Percentiles rank a stretch among this genome's conserved stretches.
These are phyloP conservation scores for Metschnikowia bowlesiae DNA, from an alignment of 805 yeast species.

Conservation along the genomic window DNA sequence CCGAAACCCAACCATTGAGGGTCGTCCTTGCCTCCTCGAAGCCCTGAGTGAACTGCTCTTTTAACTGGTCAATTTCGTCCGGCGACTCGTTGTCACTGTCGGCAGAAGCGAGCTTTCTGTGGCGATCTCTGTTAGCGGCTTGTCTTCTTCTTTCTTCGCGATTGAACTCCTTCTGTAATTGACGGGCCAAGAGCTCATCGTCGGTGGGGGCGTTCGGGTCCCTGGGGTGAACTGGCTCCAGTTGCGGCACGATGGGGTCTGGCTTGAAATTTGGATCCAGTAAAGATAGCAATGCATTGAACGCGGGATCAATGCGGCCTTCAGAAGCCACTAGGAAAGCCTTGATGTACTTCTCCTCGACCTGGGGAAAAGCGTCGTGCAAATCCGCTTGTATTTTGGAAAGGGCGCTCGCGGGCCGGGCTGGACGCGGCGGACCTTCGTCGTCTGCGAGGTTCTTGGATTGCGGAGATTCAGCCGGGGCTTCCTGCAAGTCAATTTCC, in stretches of 20 bases:
- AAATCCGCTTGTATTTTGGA: conserved; percentile 54
- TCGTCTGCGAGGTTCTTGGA: conserved; percentile 4
- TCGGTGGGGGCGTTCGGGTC: conserved; percentile 36
- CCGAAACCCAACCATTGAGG: conserved; percentile 75
- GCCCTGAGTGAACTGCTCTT: conserved; percentile 65
- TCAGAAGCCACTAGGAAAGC: conserved; percentile 83
- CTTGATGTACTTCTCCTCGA: conserved; percentile 65
- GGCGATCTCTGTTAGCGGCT: conserved; percentile 11
- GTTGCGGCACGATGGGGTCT: conserved; percentile 33
- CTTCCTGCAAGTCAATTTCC: neutral
- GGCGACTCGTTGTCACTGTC: conserved; percentile 38
- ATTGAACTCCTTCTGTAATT: conserved; percentile 64
- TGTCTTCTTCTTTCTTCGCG: conserved; percentile 36
- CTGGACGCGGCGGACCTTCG: conserved; percentile 35
- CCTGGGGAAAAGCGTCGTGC: conserved; percentile 79
- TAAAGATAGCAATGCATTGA: conserved; percentile 76
- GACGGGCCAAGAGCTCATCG: conserved; percentile 81
- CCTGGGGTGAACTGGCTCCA: conserved; percentile 5
- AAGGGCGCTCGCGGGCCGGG: conserved; percentile 61
- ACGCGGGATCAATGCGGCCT: conserved; percentile 79
- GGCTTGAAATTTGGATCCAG: conserved; percentile 68
- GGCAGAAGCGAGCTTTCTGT: conserved; percentile 15
- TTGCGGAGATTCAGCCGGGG: neutral
- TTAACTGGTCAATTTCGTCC: conserved; percentile 60
- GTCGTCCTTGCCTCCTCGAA: conserved; percentile 76